Evolutionary conservation across 306 rosid genomes (phyloP).

Genomic region (Ormosia semicastrata): DNA sequence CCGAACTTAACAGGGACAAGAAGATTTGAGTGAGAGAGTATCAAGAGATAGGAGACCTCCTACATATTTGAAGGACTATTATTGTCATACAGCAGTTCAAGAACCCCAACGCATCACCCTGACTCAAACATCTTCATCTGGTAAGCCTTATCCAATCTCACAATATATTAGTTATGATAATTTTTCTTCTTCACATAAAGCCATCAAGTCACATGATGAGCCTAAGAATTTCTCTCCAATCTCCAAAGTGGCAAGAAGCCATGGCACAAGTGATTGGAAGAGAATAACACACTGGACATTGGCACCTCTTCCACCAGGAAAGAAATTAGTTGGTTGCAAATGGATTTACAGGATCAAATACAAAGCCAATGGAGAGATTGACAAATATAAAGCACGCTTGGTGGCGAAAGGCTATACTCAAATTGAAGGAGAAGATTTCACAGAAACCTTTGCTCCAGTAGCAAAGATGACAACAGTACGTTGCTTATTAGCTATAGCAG

Average conservation of each 20-base stretch:
- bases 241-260: not conserved
- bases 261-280: not conserved
- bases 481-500: not conserved
- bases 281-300: not conserved
- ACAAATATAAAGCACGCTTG: not conserved
- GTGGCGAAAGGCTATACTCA: not conserved
- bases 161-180: too few relatives aligned
- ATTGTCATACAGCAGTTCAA: too few relatives aligned
- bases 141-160: too few relatives aligned
- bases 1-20: too few relatives aligned
- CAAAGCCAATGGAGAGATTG: not conserved
- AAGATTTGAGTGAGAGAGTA: too few relatives aligned
- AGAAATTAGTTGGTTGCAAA: not conserved
- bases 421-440: not conserved
- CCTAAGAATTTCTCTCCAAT: not conserved
- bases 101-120: too few relatives aligned
- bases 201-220: not conserved
- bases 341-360: not conserved
- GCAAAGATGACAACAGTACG: not conserved
- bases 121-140: too few relatives aligned
- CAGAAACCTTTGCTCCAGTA: not conserved
- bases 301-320: not conserved
- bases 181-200: too few relatives aligned
- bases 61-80: too few relatives aligned
- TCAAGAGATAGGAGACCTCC: too few relatives aligned